phyloP scores from a whole-genome alignment of 805 yeast genomes.

The Zygoascus flipseniorum region DNA sequence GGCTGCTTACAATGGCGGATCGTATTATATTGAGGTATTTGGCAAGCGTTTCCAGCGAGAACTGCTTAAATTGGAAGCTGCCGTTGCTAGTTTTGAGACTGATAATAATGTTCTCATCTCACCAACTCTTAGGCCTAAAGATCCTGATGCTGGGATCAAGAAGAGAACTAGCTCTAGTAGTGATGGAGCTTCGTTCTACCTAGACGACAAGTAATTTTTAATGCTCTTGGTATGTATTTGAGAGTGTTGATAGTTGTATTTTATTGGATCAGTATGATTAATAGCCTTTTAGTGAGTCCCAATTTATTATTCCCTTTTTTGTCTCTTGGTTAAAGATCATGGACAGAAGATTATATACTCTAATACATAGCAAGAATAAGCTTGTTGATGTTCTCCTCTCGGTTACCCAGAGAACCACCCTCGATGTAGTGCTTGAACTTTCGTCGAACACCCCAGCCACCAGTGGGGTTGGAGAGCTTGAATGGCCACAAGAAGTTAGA shows the following conservation, averaged over 20 bases:
- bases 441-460: conserved; percentile 75
- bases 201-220: not conserved
- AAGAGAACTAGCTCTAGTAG: not conserved
- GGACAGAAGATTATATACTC: not conserved
- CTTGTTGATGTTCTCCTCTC: conserved; percentile 70
- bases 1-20: conserved; percentile 91
- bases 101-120: not conserved
- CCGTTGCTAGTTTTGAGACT: conserved; percentile 42
- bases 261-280: too few species aligned
- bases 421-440: conserved; percentile 78
- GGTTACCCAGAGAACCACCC: conserved; percentile 82
- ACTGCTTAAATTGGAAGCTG: conserved; percentile 59
- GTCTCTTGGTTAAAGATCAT: not conserved
- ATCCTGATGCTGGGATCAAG: not conserved
- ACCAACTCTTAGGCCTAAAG: not conserved
- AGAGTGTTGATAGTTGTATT: too few species aligned
- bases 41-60: conserved; percentile 87
- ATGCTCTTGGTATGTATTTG: not conserved
- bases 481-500: conserved; percentile 82
- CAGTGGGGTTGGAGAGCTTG: conserved; percentile 73
- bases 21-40: conserved; percentile 84
- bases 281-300: not conserved
- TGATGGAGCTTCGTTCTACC: not conserved
- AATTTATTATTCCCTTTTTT: not conserved
- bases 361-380: conserved; percentile 67